These are phyloP conservation scores for Leishmania tropica DNA, from an alignment of 208 protist genomes.

Conservation along the genomic window DNA sequence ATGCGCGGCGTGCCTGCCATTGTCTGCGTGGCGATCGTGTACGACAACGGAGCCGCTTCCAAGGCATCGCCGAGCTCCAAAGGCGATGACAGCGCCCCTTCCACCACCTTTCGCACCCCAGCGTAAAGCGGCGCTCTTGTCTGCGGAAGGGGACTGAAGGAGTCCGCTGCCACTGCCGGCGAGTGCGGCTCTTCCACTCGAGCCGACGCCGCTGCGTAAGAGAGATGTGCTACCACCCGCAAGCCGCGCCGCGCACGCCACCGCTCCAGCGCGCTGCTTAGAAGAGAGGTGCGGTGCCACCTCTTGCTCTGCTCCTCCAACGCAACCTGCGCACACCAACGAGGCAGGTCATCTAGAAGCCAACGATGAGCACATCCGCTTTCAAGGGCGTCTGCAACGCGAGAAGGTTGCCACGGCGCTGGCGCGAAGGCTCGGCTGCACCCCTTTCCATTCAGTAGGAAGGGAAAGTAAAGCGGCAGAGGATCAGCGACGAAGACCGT, in stretches of 20 bases:
- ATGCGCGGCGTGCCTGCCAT: background rate
- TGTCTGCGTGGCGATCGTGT: background rate
- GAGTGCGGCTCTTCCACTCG: background rate
- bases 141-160: no score
- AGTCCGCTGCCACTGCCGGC: background rate
- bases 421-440: background rate
- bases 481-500: slow-evolving; percentile 3
- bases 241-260: slow-evolving; percentile 67
- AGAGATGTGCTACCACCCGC: slow-evolving; percentile 37
- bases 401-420: background rate
- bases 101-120: background rate
- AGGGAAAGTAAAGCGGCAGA: slow-evolving; percentile 24
- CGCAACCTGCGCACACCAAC: slow-evolving; percentile 37
- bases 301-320: slow-evolving; percentile 43
- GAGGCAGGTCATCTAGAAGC: slow-evolving; percentile 56
- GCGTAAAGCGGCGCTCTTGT: background rate
- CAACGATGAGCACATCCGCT: slow-evolving; percentile 65
- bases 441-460: background rate
- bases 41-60: background rate
- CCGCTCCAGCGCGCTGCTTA: slow-evolving; percentile 27
- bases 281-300: slow-evolving; percentile 30
- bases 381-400: background rate
- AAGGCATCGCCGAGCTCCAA: background rate
- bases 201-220: slow-evolving; percentile 5
- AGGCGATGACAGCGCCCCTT: background rate